Evolutionary conservation across 768 basidiomycete species (phyloP).

Genomic region (Serpula lacrymans): DNA sequence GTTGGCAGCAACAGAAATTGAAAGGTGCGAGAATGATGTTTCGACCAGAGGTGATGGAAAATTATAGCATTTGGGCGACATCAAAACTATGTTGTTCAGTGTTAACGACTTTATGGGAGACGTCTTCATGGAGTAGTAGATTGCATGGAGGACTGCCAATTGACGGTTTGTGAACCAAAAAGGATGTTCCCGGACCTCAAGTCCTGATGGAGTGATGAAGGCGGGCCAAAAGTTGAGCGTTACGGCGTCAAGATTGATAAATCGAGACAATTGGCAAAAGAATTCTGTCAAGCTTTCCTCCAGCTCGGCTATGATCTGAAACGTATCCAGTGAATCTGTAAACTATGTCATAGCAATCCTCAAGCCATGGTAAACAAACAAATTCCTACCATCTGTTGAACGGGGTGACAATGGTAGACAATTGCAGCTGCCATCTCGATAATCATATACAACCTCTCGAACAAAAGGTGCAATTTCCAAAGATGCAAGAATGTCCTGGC

Average conservation of each 20-base stretch:
- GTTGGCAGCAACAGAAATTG: constrained; percentile 28
- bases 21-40: constrained; percentile 26
- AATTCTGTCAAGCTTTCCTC: constrained; percentile 26
- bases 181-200: constrained; percentile 23
- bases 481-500: constrained; percentile 17
- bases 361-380: neutral
- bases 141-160: constrained; percentile 18
- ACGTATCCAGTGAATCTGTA: constrained; percentile 25
- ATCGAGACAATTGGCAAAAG: constrained; percentile 15
- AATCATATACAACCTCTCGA: constrained; percentile 26
- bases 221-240: constrained; percentile 29
- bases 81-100: constrained; percentile 23
- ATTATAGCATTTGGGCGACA: constrained; percentile 21
- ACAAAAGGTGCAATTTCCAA: constrained; percentile 21
- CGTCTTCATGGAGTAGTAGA: constrained; percentile 18
- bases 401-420: constrained; percentile 3
- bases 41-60: constrained; percentile 22
- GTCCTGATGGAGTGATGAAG: constrained; percentile 19
- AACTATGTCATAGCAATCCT: constrained; percentile 6
- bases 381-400: neutral
- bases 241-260: constrained; percentile 18
- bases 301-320: constrained; percentile 30
- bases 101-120: constrained; percentile 18
- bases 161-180: constrained; percentile 31
- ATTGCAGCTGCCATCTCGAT: constrained; percentile 18